These are phyloP conservation scores for Effrenium voratum DNA, from an alignment of 73 alveolate species.

Conservation along the genomic window DNA sequence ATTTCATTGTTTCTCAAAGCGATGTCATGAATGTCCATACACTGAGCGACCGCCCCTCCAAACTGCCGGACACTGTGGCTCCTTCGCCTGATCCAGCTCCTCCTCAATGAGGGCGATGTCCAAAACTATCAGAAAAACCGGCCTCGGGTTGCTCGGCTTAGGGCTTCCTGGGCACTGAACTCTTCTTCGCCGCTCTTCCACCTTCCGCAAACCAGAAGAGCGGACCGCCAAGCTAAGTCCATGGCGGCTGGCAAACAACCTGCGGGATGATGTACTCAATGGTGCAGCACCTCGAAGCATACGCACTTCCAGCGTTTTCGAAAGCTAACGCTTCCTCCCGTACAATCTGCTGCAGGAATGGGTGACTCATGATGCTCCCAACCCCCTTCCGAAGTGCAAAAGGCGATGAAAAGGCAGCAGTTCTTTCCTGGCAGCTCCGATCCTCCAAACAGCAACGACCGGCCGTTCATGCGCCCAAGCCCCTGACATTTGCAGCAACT, in stretches of 20 bases:
- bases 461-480: too few species aligned
- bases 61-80: neutral
- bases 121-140: slow-evolving; percentile 98
- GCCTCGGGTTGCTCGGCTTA: slow-evolving; percentile 78
- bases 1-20: too few species aligned
- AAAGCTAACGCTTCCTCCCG: too few species aligned
- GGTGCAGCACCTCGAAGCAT: slow-evolving; percentile 96
- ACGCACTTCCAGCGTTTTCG: too few species aligned
- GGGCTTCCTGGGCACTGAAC: neutral
- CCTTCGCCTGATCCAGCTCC: slow-evolving; percentile 99
- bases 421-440: too few species aligned
- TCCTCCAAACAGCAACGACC: too few species aligned
- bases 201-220: too few species aligned
- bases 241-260: slow-evolving; percentile 94
- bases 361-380: too few species aligned
- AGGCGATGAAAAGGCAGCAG: too few species aligned
- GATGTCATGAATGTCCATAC: too few species aligned
- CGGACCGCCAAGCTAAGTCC: neutral
- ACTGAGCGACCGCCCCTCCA: neutral
- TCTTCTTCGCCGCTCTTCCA: neutral
- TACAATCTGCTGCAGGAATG: too few species aligned
- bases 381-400: too few species aligned
- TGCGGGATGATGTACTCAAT: slow-evolving; percentile 99
- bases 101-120: slow-evolving; percentile 98
- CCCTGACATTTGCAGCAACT: slow-evolving; percentile 95